Conservation (phyloP, 2,329 filamentous ascomycete species). For the Xylariaceae sp. region DNA sequence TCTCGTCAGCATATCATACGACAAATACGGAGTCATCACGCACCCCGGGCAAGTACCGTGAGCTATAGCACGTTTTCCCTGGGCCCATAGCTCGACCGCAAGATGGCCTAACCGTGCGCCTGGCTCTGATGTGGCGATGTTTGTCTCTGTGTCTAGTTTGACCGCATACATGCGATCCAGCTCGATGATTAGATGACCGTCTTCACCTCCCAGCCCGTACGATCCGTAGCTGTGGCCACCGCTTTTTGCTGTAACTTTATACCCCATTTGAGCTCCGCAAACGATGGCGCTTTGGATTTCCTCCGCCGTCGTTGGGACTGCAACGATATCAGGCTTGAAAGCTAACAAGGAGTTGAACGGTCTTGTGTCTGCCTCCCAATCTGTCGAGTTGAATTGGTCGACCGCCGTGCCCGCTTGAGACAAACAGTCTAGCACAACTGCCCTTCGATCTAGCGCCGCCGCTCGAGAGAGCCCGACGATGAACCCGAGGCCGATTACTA, state of each 20-base stretch:
- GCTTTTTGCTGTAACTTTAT: conserved; percentile 45
- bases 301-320: conserved; percentile 39
- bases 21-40: conserved; percentile 12
- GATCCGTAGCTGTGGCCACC: conserved; percentile 51
- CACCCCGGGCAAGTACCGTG: conserved; percentile 40
- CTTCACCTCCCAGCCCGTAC: conserved; percentile 43
- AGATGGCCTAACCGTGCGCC: conserved; percentile 44
- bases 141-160: conserved; percentile 36
- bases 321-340: conserved; percentile 39
- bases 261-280: conserved; percentile 39
- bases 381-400: conserved; percentile 27
- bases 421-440: conserved; percentile 29
- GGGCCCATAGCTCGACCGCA: conserved; percentile 32
- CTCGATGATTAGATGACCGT: conserved; percentile 45
- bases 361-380: conserved; percentile 28
- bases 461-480: conserved; percentile 22
- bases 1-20: conserved; percentile 10
- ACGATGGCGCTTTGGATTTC: conserved; percentile 43
- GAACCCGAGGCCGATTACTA: conserved; percentile 24
- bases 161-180: conserved; percentile 43
- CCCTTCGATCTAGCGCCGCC: conserved; percentile 26
- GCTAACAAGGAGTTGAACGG: conserved; percentile 30
- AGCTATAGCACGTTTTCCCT: conserved; percentile 34
- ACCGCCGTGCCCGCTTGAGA: conserved; percentile 20
- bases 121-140: conserved; percentile 41